Evolutionary conservation across 805 yeast species (phyloP), one percentile per base, ranked within the genome.

Genomic region (Yarrowia bubula): DNA sequence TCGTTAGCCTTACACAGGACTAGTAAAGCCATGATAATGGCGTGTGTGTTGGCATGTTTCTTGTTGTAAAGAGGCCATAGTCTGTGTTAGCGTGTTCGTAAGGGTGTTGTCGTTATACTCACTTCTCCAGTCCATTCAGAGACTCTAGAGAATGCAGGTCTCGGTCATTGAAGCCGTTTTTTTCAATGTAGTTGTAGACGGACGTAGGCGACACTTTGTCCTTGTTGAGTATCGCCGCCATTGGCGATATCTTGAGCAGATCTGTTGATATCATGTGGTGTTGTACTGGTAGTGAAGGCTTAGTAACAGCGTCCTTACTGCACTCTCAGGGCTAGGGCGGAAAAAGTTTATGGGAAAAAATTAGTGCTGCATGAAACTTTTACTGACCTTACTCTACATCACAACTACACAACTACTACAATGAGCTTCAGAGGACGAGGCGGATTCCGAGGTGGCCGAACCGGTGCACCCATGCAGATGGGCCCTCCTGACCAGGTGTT

Each of bases 401-500:
- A 44, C 60, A 22, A 55, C 47, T 39, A 63, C 67, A 65, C 50
- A 13, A 22, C 51, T 32, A 38, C n/a, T 10, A 68, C 58, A 65
- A 87, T 86, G 90, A 85, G 84, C 61, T 55, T 55, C 75, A 85
- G 90, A 83, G 87, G 80, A 68, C 77, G 87, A 77, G 88, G 88
- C 65, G 87, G 87, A 61, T 82, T 79, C 74, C 74, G 86, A 72
- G 89, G 89, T 69, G 86, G 87, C 65, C 84, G 89, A 76, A 83
- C 89, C 70, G 88, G 92, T 69, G 86, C 88, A 67, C 78, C 86
- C 53, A 82, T 81, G 68, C 92, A 87, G 73, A 91, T 87, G 79
- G 99, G 99, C 63, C 99, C 99, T 46, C 99, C 99, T 74, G 99
- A 93, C 70, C 80, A 86, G 65, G 98, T 95, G n/a, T 71, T 89